Conservation (phyloP, 257 asterid species). For the Verbena officinalis region DNA sequence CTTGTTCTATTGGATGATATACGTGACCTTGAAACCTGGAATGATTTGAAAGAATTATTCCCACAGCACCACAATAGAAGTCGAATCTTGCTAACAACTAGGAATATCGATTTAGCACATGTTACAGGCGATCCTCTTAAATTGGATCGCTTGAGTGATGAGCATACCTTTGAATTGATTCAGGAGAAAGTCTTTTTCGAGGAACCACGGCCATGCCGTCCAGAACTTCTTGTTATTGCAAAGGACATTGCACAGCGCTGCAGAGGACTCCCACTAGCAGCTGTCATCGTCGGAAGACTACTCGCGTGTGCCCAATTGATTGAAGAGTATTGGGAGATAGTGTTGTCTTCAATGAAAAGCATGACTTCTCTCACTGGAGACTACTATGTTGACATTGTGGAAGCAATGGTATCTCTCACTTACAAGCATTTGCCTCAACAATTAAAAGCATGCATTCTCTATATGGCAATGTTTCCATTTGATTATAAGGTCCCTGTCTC, state of each 20-base stretch:
- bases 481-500: neutral
- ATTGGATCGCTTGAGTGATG: too few relatives aligned
- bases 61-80: neutral
- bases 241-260: neutral
- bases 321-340: neutral
- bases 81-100: conserved; percentile 15
- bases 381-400: neutral
- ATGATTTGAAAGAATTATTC: neutral
- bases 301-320: neutral
- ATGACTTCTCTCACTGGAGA: neutral
- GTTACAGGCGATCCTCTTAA: too few relatives aligned
- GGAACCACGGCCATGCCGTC: neutral
- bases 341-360: neutral
- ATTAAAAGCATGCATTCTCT: neutral
- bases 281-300: neutral
- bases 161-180: too few relatives aligned
- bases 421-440: neutral
- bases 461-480: neutral
- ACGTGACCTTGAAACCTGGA: conserved; percentile 18
- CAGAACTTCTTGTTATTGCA: neutral
- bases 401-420: neutral
- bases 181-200: too few relatives aligned
- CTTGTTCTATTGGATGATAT: conserved; percentile 28
- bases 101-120: neutral
- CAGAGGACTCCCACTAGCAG: neutral